Evolutionary conservation across 2,329 filamentous ascomycete genomes (phyloP), one percentile per base, ranked within the genome.

Genomic region (Falciphora oryzae): DNA sequence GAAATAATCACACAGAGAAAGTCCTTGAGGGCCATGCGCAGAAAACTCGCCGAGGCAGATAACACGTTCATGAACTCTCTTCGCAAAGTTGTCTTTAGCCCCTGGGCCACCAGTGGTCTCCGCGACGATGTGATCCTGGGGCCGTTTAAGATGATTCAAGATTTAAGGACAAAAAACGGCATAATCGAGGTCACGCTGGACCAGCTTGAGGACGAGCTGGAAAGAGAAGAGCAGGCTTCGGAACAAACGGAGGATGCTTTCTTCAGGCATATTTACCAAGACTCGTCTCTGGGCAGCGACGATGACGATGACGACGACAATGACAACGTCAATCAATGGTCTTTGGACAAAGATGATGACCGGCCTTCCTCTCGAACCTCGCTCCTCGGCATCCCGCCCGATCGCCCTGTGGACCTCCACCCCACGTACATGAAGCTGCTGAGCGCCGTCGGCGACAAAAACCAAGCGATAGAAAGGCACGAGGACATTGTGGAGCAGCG

Each of bases 351-450:
- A n/a, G 58, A 64, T 16, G 61, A 61, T 61, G 50, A 65, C 13
- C n/a, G 25, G 10, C 64, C 68, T 7, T 58, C 66, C 13, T 64
- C 67, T 27, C 65, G 68, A 6, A 63, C 63, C 6, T 65, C 63
- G 6, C 67, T 75, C 16, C 62, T 72, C 31, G 73, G 74, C 1
- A 75, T 75, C 53, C 69, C 70, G 1, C 68, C 65, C 0, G 69
- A 71, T 1, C 69, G 67, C 2, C 60, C 67, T 1, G 66, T 68
- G 1, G 78, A 80, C 56, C 70, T 78, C 1, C 81, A 85, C 66
- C 82, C 82, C 2, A 71, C 81, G 3, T 84, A 83, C 67, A 68
- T 73, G 14, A 72, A 77, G 25, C 74, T 85, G 7, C 75, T 80
- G 22, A 74, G 76, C 16, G 75, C 76, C 1, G 75, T 81, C 13